phyloP scores from a whole-genome alignment of 352 stramenopile species.

The Globisporangium nodosum region DNA sequence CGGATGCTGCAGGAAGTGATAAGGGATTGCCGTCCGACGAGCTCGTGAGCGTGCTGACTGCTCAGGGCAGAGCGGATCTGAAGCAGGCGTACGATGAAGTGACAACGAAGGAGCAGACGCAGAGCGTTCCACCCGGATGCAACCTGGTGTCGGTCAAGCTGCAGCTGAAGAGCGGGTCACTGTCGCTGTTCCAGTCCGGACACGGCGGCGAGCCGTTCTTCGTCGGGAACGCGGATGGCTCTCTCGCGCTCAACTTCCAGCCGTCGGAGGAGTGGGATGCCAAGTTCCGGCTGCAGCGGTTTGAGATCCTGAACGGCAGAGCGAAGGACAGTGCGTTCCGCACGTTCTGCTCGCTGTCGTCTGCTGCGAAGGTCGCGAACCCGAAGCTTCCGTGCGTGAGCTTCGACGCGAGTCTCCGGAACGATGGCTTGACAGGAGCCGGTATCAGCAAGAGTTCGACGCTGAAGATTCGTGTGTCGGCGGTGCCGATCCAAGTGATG shows the following conservation, averaged over 20 bases:
- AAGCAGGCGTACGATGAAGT: slow-evolving; percentile 74
- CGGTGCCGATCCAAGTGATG: slow-evolving; percentile 63
- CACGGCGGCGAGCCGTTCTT: slow-evolving; percentile 29
- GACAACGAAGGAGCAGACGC: slow-evolving; percentile 38
- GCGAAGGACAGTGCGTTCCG: slow-evolving; percentile 39
- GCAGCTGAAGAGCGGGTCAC: slow-evolving; percentile 43
- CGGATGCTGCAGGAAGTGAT: slow-evolving; percentile 2
- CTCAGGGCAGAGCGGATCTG: slow-evolving; percentile 56
- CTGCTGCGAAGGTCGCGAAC: slow-evolving; percentile 15
- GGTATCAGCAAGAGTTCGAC: not conserved
- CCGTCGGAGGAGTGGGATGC: slow-evolving; percentile 66
- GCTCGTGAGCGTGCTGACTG: slow-evolving; percentile 46
- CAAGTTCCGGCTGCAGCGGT: slow-evolving; percentile 52
- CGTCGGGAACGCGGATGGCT: slow-evolving; percentile 39
- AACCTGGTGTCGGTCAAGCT: slow-evolving; percentile 66
- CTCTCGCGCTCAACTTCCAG: slow-evolving; percentile 50
- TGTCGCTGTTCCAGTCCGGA: slow-evolving; percentile 48
- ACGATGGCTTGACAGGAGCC: slow-evolving; percentile 4
- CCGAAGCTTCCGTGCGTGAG: slow-evolving; percentile 34
- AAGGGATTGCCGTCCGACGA: slow-evolving; percentile 9
- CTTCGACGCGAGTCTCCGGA: slow-evolving; percentile 30
- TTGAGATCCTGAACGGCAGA: slow-evolving; percentile 54
- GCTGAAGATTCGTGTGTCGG: slow-evolving; percentile 43
- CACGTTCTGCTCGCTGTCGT: slow-evolving; percentile 57
- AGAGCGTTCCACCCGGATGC: slow-evolving; percentile 51